Conservation (phyloP, 768 basidiomycete genomes). For the Rhodotorula babjevae region DNA sequence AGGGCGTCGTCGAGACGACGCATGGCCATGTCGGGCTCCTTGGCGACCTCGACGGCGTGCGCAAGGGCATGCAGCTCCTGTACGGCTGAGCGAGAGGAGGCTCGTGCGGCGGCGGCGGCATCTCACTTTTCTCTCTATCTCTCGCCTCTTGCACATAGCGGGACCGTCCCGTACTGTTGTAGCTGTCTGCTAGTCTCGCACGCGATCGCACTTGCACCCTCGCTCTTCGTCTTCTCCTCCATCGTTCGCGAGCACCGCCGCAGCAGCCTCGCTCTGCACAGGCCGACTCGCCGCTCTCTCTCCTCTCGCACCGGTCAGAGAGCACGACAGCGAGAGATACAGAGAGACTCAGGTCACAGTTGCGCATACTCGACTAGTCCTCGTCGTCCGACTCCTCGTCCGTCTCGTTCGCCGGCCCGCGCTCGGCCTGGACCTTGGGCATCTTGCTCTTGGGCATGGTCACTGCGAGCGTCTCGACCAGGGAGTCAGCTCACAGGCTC, state of each 20-base stretch:
- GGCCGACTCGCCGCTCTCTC: no score
- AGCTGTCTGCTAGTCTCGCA: not conserved
- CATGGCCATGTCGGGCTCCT: conserved; percentile 24
- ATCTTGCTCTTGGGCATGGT: not conserved
- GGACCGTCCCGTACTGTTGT: not conserved
- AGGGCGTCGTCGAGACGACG: conserved; percentile 19
- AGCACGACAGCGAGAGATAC: no score
- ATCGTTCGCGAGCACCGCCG: no score
- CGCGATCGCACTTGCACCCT: no score
- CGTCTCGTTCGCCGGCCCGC: not conserved
- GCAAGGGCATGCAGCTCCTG: conserved; percentile 8
- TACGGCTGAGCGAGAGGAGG: not conserved
- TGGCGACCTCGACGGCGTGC: conserved; percentile 13
- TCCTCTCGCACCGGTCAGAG: no score
- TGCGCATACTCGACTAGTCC: no score
- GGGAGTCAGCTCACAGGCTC: no score
- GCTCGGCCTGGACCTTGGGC: not conserved
- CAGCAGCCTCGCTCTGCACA: no score
- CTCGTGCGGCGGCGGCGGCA: no score
- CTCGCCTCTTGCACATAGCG: not conserved
- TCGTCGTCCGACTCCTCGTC: not conserved
- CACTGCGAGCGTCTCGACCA: not conserved
- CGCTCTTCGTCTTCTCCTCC: not conserved
- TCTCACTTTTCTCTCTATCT: not conserved
- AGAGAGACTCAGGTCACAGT: no score